Evolutionary conservation across 208 protist species (phyloP).

Genomic region (Crithidia fasciculata): DNA sequence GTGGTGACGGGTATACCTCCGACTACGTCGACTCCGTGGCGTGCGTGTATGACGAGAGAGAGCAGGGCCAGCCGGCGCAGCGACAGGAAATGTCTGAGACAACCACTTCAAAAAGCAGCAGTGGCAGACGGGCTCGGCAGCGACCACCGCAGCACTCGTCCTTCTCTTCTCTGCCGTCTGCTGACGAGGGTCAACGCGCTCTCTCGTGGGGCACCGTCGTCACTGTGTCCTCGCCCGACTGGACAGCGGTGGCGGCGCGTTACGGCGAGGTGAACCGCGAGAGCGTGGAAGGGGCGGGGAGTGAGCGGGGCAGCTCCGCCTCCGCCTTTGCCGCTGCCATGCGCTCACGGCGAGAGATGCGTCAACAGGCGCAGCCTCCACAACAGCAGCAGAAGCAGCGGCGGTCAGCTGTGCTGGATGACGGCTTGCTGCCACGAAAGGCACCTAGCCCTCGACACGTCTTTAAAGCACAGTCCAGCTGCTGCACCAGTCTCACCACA

Average conservation of each 20-base stretch:
- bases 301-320: neutral
- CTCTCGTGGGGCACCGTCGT: neutral
- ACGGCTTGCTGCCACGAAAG: no score
- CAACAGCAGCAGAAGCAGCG: neutral
- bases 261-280: neutral
- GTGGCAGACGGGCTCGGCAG: neutral
- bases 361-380: neutral
- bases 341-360: neutral
- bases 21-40: no score
- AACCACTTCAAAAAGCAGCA: no score
- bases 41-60: no score
- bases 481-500: no score
- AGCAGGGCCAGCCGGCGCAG: no score
- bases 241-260: neutral
- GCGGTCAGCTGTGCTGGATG: neutral
- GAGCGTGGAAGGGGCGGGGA: no score
- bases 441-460: no score
- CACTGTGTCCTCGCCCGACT: constrained; percentile 10
- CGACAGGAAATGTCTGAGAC: no score
- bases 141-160: neutral
- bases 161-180: neutral
- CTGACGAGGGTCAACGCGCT: neutral
- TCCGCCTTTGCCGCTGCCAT: constrained; percentile 9
- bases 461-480: no score
- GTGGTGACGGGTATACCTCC: no score